These are phyloP conservation scores for Penicillium polonicum DNA, from an alignment of 2,329 filamentous ascomycete species.

Conservation along the genomic window DNA sequence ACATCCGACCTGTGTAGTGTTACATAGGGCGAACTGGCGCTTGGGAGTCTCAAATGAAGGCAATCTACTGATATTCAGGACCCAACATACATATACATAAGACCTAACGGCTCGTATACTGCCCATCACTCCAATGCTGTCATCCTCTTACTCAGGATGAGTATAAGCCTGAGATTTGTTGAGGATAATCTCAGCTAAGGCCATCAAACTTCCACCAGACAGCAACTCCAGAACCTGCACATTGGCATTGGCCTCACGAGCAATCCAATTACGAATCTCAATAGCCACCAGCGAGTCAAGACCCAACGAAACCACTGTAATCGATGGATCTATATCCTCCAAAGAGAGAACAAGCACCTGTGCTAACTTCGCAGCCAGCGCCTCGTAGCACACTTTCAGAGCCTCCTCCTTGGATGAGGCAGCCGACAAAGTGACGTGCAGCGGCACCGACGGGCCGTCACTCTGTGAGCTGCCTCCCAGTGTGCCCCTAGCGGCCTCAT, in stretches of 20 bases:
- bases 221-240: conserved; percentile 33
- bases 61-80: not conserved
- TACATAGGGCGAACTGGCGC: not conserved
- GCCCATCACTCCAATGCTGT: not conserved
- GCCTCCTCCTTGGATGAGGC: conserved; percentile 49
- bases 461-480: conserved; percentile 8
- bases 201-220: conserved; percentile 27
- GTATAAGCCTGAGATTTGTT: conserved; percentile 23
- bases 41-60: not conserved
- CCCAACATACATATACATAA: not conserved
- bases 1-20: not conserved
- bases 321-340: conserved; percentile 49
- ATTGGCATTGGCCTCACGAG: conserved; percentile 30
- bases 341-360: conserved; percentile 51
- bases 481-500: conserved; percentile 38
- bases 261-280: conserved; percentile 28
- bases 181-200: conserved; percentile 26
- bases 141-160: not conserved
- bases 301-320: conserved; percentile 23
- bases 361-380: conserved; percentile 51
- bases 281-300: conserved; percentile 26
- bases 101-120: conserved; percentile 3
- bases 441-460: conserved; percentile 38
- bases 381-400: conserved; percentile 46
- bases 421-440: conserved; percentile 46